Base-by-base conservation (phyloP, 1,284 basidiomycete species). In the Fomitopsis betulina region DNA sequence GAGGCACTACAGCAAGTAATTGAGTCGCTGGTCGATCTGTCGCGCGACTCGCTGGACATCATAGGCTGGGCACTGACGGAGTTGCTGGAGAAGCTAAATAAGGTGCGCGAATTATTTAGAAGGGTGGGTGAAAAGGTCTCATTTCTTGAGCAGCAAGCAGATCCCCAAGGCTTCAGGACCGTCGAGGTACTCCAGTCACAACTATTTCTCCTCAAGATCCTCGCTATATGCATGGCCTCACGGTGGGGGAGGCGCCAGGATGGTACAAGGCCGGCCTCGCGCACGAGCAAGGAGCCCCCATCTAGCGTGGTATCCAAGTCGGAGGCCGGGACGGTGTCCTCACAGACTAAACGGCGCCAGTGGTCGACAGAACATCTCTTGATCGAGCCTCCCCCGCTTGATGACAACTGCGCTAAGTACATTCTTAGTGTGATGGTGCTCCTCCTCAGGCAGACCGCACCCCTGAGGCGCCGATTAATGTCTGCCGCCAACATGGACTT, bases 131-230 rank as follows among this genome's bases (percentile, higher is more conserved):
- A 19, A 7, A 23, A 23, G 42, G 23, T 43, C n/a, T 32, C 37
- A 56, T 19, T 54, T 30, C 33, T 12, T 25, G 12, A 52, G 33
- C 30, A 84, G 79, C 80, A 83, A 76, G 75, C 79, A 57, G 82
- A 86, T 65, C 61, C 70, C 27, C 74, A 75, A 40, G 79, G 80
- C 51, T 77, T 81, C 59, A 77, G 82, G 59, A 79, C 85, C 0
- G 77, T 91, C 25, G 88, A 93, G 62, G 82, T 89, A 54, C 81
- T 96, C 8, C 93, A 96, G 68, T 96, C 94, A 0, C 93, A 96
- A 70, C 79, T 97, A 1, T 94, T 94, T 67, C 75, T 97, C 32
- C 80, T 97, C 64, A 94, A 96, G 73, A 85, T 96, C 42, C 75
- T 98, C 19, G 83, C 89, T 37, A 81, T 82, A 68, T 85, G 83